A percentile compares a stretch with the other conserved stretches of the same genome.
Conservation (phyloP, 306 rosid genomes). For the Malus orientalis region DNA sequence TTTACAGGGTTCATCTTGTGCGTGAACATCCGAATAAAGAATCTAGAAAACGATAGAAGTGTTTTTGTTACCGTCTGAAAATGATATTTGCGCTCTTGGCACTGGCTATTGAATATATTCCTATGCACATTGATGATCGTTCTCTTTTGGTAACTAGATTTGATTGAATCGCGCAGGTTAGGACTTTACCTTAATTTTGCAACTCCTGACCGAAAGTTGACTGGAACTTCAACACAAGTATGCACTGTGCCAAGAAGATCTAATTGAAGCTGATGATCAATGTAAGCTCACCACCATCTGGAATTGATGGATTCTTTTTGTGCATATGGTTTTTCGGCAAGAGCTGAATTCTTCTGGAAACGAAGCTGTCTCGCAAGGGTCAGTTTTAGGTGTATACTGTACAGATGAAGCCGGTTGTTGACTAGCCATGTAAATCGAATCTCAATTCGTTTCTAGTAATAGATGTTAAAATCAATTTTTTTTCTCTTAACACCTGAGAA, state of each 20-base stretch:
- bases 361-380: constrained; percentile 19
- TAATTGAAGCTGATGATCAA: constrained; percentile 11
- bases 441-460: constrained; percentile 13
- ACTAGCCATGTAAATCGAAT: constrained; percentile 19
- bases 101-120: background rate
- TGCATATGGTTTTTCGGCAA: constrained; percentile 15
- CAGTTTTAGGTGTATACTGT: constrained; percentile 37
- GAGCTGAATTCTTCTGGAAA: constrained; percentile 31
- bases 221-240: constrained; percentile 9
- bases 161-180: constrained; percentile 1
- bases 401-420: constrained; percentile 32
- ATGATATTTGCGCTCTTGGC: background rate
- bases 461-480: background rate
- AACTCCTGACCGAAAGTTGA: background rate
- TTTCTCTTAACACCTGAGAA: background rate
- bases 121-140: background rate
- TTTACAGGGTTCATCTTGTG: background rate
- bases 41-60: background rate
- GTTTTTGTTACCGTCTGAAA: background rate
- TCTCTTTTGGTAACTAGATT: background rate
- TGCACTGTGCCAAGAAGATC: constrained; percentile 19
- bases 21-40: background rate
- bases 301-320: constrained; percentile 12
- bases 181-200: constrained; percentile 7
- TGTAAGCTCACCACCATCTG: constrained; percentile 2